These are phyloP conservation scores for Spiromastix sp. DNA, from an alignment of 2,329 filamentous ascomycete genomes.

Conservation along the genomic window DNA sequence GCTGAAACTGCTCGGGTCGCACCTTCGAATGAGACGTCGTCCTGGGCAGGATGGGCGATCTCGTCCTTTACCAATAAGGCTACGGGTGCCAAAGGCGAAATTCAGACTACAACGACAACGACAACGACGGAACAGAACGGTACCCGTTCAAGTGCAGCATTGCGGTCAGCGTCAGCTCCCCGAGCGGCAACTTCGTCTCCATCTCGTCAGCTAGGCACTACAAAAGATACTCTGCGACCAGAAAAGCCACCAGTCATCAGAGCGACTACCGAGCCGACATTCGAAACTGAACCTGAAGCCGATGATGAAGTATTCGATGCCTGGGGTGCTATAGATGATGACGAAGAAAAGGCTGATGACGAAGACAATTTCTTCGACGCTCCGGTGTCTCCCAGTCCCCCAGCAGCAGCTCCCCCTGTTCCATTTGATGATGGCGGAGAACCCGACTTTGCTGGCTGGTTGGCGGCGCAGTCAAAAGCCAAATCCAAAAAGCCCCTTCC, in stretches of 20 bases:
- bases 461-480: conserved; percentile 71
- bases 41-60: conserved; percentile 96
- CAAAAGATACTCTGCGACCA: conserved; percentile 17
- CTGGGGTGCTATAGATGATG: conserved; percentile 60
- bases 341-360: conserved; percentile 43
- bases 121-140: conserved; percentile 15
- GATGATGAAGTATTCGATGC: conserved; percentile 58
- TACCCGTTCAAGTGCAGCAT: conserved; percentile 29
- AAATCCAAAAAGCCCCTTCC: conserved; percentile 66
- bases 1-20: conserved; percentile 36
- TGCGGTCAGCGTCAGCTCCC: conserved; percentile 40
- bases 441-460: conserved; percentile 91
- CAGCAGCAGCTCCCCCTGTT: conserved; percentile 26
- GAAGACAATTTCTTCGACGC: conserved; percentile 38
- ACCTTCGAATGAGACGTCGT: conserved; percentile 55
- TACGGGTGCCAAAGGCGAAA: conserved; percentile 73
- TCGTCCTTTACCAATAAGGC: conserved; percentile 97
- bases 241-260: conserved; percentile 22
- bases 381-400: conserved; percentile 17
- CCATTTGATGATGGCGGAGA: conserved; percentile 76
- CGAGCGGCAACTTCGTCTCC: conserved; percentile 26
- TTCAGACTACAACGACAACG: conserved; percentile 50
- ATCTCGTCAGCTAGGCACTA: conserved; percentile 14
- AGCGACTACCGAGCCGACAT: conserved; percentile 32
- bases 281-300: conserved; percentile 39